These are phyloP conservation scores for Evernia prunastri DNA, from an alignment of 495 filamentous ascomycete genomes.

Conservation along the genomic window DNA sequence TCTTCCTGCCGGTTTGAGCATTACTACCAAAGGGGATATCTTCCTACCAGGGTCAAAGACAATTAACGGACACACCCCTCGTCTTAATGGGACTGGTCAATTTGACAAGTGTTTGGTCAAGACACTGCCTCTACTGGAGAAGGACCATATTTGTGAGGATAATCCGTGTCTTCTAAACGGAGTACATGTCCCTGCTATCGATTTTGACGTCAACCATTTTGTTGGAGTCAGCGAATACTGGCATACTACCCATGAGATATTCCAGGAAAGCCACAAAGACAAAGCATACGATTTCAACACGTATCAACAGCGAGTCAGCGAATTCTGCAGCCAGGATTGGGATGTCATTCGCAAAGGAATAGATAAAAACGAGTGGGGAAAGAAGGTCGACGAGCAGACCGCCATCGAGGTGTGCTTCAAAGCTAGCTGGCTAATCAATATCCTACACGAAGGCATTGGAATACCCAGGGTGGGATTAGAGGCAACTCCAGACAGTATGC, in stretches of 20 bases:
- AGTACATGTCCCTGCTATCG: conserved; percentile 87
- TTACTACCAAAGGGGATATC: conserved; percentile 43
- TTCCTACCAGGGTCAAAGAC: conserved; percentile 36
- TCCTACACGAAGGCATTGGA: conserved; percentile 92
- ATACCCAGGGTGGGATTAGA: conserved; percentile 86
- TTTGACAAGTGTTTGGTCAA: conserved; percentile 80
- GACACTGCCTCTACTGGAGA: conserved; percentile 83
- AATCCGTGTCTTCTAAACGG: conserved; percentile 83
- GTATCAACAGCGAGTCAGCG: conserved; percentile 77
- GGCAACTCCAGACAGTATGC: conserved; percentile 34
- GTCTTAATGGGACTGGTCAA: conserved; percentile 71
- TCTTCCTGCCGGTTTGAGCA: conserved; percentile 68
- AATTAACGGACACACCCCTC: conserved; percentile 50
- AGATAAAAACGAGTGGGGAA: conserved; percentile 59
- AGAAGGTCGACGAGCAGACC: conserved; percentile 66
- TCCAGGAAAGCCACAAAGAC: conserved; percentile 72
- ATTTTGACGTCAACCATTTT: conserved; percentile 97
- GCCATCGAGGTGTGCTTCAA: conserved; percentile 94
- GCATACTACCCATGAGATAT: conserved; percentile 96
- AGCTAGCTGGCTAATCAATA: conserved; percentile 92
- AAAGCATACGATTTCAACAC: conserved; percentile 86
- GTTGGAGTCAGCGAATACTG: conserved; percentile 97
- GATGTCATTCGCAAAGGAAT: conserved; percentile 59
- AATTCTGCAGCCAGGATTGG: conserved; percentile 86
- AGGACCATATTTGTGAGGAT: conserved; percentile 78